Evolutionary conservation across 2,329 filamentous ascomycete genomes (phyloP).

Genomic region (Aureobasidium sp.): DNA sequence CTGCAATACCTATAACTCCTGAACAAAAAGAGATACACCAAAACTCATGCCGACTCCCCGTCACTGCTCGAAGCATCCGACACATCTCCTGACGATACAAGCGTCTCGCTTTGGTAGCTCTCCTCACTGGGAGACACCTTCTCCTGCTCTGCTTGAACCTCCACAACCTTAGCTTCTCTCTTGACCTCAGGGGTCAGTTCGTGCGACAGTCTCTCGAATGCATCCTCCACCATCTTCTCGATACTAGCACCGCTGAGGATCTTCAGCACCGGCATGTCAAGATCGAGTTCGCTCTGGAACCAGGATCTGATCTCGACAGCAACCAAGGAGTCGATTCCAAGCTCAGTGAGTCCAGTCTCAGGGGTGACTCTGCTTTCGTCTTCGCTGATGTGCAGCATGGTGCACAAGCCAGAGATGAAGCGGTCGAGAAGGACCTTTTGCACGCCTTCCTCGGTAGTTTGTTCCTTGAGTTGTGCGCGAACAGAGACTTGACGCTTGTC

Average conservation of each 20-base stretch:
- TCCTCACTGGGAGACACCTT: neutral
- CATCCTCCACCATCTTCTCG: slow-evolving; percentile 4
- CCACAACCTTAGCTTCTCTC: neutral
- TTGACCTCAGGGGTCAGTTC: neutral
- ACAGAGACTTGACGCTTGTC: slow-evolving; percentile 5
- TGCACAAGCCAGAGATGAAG: neutral
- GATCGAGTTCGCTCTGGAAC: slow-evolving; percentile 41
- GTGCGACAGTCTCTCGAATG: neutral
- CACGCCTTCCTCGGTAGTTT: slow-evolving; percentile 3
- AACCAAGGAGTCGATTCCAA: slow-evolving; percentile 34
- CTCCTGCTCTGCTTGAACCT: neutral
- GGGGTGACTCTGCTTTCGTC: neutral
- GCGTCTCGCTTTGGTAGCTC: neutral
- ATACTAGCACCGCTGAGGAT: neutral
- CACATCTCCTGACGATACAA: neutral
- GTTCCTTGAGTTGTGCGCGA: neutral
- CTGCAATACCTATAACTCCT: neutral
- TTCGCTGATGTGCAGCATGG: neutral
- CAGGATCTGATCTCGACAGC: slow-evolving; percentile 40
- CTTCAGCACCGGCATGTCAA: slow-evolving; percentile 26
- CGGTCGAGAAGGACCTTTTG: neutral
- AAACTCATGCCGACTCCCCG: neutral
- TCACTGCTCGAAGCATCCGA: neutral
- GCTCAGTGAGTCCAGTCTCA: slow-evolving; percentile 20
- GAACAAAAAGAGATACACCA: neutral